These are phyloP conservation scores for Gypsophila paniculata DNA, from an alignment of 179 eudicot species.

Conservation along the genomic window DNA sequence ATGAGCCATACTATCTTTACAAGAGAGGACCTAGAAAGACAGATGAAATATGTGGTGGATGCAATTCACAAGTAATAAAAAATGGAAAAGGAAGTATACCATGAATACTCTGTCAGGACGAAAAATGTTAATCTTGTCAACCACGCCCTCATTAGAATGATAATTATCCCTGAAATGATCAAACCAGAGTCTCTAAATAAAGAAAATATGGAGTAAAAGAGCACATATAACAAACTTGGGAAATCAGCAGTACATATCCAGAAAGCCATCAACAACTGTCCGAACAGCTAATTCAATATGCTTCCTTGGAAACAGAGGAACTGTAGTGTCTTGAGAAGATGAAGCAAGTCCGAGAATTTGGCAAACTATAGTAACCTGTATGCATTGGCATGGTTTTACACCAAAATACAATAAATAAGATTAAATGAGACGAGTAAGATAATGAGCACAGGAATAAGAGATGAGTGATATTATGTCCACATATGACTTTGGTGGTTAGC, in stretches of 20 bases:
- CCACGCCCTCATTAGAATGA: constrained; percentile 41
- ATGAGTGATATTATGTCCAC: neutral
- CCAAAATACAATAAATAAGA: neutral
- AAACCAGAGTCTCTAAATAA: constrained; percentile 8
- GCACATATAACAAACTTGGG: constrained; percentile 9
- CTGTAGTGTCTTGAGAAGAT: constrained; percentile 48
- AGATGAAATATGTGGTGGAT: neutral
- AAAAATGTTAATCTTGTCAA: constrained; percentile 83
- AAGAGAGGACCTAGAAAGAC: neutral
- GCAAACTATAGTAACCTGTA: constrained; percentile 85
- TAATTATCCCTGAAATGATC: constrained; percentile 53
- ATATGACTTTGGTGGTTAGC: too few relatives aligned
- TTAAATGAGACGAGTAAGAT: neutral
- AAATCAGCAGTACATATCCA: constrained; percentile 53
- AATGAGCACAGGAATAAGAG: neutral
- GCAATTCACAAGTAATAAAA: constrained; percentile 2
- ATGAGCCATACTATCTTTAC: constrained; percentile 1
- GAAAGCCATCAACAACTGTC: constrained; percentile 90
- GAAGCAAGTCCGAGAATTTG: constrained; percentile 75
- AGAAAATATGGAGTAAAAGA: constrained; percentile 10
- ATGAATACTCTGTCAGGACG: constrained; percentile 93
- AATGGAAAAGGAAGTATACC: constrained; percentile 36
- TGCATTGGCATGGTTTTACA: neutral
- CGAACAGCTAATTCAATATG: constrained; percentile 56
- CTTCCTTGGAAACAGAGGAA: constrained; percentile 65